Base-by-base conservation (phyloP, 2,329 filamentous ascomycete genomes). In the Sporothrix sp. region DNA sequence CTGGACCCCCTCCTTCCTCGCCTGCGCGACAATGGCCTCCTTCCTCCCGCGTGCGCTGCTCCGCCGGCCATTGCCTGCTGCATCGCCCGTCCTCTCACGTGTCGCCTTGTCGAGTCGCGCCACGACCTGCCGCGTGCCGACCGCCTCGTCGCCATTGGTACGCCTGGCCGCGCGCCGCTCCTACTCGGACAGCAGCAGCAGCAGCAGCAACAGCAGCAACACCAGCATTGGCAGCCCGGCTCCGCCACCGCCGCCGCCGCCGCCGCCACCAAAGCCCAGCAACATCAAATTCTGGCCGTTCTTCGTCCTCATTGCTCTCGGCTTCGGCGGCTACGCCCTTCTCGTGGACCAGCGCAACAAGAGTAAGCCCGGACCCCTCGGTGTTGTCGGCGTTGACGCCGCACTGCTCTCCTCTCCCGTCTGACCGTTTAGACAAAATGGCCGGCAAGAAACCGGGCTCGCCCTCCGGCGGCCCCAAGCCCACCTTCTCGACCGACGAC, bases 401-500 rank as follows among this genome's bases (percentile, higher is more conserved):
- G 21, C 5, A 25, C 21, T 21, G 18, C 11, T 38, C 14, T 23
- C 36, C 11, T 23, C 36, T 20, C 3, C 14, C 20, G 6, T 5
- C 18, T 14, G n/a, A n/a, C n/a, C n/a, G n/a, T n/a, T n/a, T n/a
- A 43, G 48, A 25, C 42, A 46, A 52, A 16, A 50, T 52, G 45
- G 44, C 54, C 11, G 40, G 32, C 13, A 36, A 51, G 27, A 42
- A 42, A 8, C 48, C 54, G 48, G 53, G 52, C 54, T 62, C 68
- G 30, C 60, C 66, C 57, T 58, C 64, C 58, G 60, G 62, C 53
- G 62, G 64, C 56, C 66, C 69, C 57, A 66, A 66, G 49, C 84
- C 90, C 4, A 80, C 81, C 62, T 96, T 95, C 76, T 82, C 79
- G 52, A 71, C 84, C 45, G 63, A 79, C 51, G 75, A 89, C 53